These are phyloP conservation scores for Colletotrichum australisinense DNA, from an alignment of 2,329 filamentous ascomycete species.

Conservation along the genomic window DNA sequence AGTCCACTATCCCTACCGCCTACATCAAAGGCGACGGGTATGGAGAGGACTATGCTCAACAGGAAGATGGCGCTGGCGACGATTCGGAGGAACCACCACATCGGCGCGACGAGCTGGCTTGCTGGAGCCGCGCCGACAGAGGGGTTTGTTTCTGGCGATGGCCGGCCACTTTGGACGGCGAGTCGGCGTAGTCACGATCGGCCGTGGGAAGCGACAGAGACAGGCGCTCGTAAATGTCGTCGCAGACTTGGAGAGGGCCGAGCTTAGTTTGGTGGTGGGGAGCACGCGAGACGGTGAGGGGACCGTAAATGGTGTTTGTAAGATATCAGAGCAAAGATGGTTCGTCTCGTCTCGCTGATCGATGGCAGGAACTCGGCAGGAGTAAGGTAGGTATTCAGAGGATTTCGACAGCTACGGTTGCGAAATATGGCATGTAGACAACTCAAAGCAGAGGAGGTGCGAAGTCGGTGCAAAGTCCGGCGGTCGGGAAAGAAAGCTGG, in stretches of 20 bases:
- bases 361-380: not conserved
- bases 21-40: constrained; percentile 97
- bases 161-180: constrained; percentile 27
- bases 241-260: constrained; percentile 12
- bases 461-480: not conserved
- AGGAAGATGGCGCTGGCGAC: constrained; percentile 88
- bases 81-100: constrained; percentile 86
- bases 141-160: constrained; percentile 12
- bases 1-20: constrained; percentile 94
- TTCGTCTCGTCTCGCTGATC: constrained; percentile 5
- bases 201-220: not conserved
- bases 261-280: not conserved
- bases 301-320: constrained; percentile 2
- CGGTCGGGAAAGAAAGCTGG: constrained; percentile 7
- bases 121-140: constrained; percentile 39
- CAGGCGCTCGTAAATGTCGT: constrained; percentile 1
- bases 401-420: not conserved
- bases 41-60: constrained; percentile 91
- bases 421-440: not conserved
- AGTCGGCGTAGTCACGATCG: not conserved
- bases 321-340: not conserved
- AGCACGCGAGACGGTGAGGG: constrained; percentile 15
- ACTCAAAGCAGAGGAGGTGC: constrained; percentile 16
- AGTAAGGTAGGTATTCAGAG: not conserved
- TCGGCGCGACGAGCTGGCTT: constrained; percentile 56